phyloP scores from a whole-genome alignment of 1,139 yeast genomes.

The Komagataea norvegica region DNA sequence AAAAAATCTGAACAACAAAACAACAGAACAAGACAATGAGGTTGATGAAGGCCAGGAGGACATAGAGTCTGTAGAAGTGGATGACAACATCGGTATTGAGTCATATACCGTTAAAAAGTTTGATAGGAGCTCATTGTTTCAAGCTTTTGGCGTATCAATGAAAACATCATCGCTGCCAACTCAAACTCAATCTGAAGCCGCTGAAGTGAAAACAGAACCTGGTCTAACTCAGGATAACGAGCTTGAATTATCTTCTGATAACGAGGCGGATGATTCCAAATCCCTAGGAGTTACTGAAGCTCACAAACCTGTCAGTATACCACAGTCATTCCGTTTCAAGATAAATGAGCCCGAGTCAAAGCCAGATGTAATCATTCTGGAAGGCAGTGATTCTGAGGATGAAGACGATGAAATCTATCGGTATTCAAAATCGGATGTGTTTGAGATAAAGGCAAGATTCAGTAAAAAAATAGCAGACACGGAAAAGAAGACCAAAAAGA shows the following conservation, averaged over 20 bases:
- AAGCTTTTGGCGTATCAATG: constrained; percentile 17
- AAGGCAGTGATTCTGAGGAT: constrained; percentile 18
- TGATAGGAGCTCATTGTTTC: constrained; percentile 15
- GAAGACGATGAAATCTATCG: constrained; percentile 12
- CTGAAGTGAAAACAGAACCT: background rate
- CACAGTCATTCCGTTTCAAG: constrained; percentile 1
- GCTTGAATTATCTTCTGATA: constrained; percentile 9
- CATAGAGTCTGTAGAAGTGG: constrained; percentile 6
- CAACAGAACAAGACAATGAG: constrained; percentile 9
- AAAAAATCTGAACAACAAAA: constrained; percentile 13
- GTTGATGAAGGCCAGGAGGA: constrained; percentile 4
- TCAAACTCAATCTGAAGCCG: constrained; percentile 4
- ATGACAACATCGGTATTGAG: constrained; percentile 11
- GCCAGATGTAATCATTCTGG: constrained; percentile 17
- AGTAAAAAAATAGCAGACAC: constrained; percentile 26
- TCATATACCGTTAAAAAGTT: constrained; percentile 16
- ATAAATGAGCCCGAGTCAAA: constrained; percentile 5
- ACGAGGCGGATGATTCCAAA: constrained; percentile 10
- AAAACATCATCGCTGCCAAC: background rate
- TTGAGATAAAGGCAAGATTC: constrained; percentile 33
- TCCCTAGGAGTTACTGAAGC: too few species aligned
- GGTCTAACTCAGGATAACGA: constrained; percentile 1
- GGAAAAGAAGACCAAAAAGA: constrained; percentile 14
- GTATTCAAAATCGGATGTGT: constrained; percentile 31
- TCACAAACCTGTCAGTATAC: background rate